Evolutionary conservation across 805 yeast species (phyloP).

Genomic region (Pichia rugopelliculosa): DNA sequence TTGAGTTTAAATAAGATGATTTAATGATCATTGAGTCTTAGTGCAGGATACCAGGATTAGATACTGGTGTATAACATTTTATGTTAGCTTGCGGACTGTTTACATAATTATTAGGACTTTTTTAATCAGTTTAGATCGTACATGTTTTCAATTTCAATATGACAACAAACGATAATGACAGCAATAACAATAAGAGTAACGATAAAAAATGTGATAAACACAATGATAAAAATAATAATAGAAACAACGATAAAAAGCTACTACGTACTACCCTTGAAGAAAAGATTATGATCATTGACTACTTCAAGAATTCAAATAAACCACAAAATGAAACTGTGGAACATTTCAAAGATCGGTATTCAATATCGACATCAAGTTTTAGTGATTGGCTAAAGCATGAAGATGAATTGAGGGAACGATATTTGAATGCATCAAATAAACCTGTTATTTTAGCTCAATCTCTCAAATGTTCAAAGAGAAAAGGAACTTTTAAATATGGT

Average conservation of each 20-base stretch:
- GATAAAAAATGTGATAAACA: not conserved
- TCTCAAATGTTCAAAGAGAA: slow-evolving; percentile 32
- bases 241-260: not conserved
- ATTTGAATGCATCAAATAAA: slow-evolving; percentile 28
- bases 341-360: slow-evolving; percentile 38
- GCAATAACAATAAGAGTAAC: no score
- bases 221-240: not conserved
- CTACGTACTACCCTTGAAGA: slow-evolving; percentile 49
- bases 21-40: no score
- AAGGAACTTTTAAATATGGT: slow-evolving; percentile 47
- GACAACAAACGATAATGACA: no score
- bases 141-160: not conserved
- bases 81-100: no score
- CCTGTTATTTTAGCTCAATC: slow-evolving; percentile 18
- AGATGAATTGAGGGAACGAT: slow-evolving; percentile 39
- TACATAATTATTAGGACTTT: no score
- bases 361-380: slow-evolving; percentile 53
- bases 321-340: slow-evolving; percentile 57
- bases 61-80: no score
- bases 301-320: slow-evolving; percentile 37
- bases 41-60: no score
- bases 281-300: slow-evolving; percentile 48
- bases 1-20: no score
- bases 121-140: not conserved
- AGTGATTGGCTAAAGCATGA: slow-evolving; percentile 58